Conservation (phyloP, 306 rosid genomes). For the Prunus kanzakura region DNA sequence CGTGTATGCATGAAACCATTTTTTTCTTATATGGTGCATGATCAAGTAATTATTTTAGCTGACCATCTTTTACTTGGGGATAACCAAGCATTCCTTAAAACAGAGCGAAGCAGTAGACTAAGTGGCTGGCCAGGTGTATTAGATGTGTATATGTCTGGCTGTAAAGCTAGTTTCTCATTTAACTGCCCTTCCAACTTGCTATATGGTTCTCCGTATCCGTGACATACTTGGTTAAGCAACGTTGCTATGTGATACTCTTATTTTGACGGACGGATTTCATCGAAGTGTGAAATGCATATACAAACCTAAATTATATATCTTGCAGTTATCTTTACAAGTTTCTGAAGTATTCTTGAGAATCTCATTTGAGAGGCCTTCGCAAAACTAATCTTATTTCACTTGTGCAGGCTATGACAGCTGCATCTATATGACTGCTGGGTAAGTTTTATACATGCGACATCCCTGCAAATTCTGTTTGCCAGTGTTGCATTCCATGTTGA, state of each 20-base stretch:
- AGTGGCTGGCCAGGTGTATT: no score
- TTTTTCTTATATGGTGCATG: no score
- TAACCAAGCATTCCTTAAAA: no score
- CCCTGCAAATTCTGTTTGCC: background rate
- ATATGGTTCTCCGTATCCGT: no score
- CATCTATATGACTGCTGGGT: slow-evolving; percentile 77
- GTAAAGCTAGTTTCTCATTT: no score
- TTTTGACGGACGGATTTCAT: background rate
- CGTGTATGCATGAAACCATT: background rate
- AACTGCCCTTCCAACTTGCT: no score
- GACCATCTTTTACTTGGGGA: no score
- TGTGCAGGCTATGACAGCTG: slow-evolving; percentile 83
- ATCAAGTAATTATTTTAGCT: no score
- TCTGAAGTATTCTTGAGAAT: background rate
- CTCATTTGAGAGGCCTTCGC: background rate
- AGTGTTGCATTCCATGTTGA: background rate
- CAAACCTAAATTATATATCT: background rate
- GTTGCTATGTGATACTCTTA: background rate
- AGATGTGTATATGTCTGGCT: no score
- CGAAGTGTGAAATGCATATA: background rate
- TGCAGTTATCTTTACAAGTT: background rate
- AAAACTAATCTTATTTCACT: slow-evolving; percentile 15
- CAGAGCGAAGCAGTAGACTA: no score
- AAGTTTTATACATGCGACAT: slow-evolving; percentile 30
- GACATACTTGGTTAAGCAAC: no score